A percentile compares a stretch with the other conserved stretches of the same genome.
Evolutionary conservation across 768 basidiomycete species (phyloP).

Genomic region (Hysterangium stoloniferum): DNA sequence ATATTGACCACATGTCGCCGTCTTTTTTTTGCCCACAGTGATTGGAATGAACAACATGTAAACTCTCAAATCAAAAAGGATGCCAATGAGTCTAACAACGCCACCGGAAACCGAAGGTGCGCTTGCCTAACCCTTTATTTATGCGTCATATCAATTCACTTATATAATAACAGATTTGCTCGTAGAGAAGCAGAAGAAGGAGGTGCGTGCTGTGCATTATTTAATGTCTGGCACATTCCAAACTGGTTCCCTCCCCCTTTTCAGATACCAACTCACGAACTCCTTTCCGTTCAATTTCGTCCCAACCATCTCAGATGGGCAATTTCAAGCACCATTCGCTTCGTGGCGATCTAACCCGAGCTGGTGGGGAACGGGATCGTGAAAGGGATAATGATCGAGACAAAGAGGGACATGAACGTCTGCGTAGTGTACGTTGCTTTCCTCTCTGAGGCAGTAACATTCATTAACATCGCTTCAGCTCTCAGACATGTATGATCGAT

Average conservation of each 20-base stretch:
- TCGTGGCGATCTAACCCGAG: conserved; percentile 40
- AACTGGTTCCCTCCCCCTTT: conserved; percentile 3
- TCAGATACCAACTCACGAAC: conserved; percentile 51
- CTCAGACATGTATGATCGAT: conserved; percentile 82
- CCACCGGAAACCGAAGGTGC: conserved; percentile 7
- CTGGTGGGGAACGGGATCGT: conserved; percentile 35
- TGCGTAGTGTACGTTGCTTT: conserved; percentile 54
- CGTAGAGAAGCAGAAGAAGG: conserved; percentile 68
- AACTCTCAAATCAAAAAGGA: conserved; percentile 54
- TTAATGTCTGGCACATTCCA: conserved; percentile 2
- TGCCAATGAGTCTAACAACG: conserved; percentile 32
- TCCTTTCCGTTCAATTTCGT: conserved; percentile 60
- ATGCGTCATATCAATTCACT: conserved; percentile 13
- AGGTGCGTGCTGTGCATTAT: conserved; percentile 34
- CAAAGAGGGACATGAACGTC: conserved; percentile 69
- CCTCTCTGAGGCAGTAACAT: neutral
- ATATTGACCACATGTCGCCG: conserved; percentile 1
- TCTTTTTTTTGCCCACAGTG: conserved; percentile 18
- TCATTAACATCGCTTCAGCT: conserved; percentile 38
- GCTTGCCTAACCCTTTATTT: conserved; percentile 5
- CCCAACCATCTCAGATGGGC: conserved; percentile 88
- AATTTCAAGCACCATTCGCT: conserved; percentile 86
- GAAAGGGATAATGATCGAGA: conserved; percentile 46
- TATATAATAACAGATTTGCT: conserved; percentile 43
- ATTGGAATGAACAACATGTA: conserved; percentile 51